Evolutionary conservation across 306 rosid species (phyloP).

Genomic region (Nissolia schottii): DNA sequence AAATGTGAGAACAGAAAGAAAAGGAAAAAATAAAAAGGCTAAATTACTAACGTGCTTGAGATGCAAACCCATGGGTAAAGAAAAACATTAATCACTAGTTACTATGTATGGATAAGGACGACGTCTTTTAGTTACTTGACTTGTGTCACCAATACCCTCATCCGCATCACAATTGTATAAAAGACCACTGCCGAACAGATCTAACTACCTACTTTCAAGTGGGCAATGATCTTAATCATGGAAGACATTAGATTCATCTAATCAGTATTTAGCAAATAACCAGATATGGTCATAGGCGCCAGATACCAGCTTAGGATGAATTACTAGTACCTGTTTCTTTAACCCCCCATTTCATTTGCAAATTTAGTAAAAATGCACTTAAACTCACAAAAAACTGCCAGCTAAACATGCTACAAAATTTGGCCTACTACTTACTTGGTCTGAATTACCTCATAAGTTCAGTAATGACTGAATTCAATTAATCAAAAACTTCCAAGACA

Average conservation of each 20-base stretch:
- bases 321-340: not conserved
- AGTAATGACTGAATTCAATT: not conserved
- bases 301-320: not conserved
- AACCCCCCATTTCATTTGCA: not conserved
- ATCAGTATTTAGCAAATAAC: too few species aligned
- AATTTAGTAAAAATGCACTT: conserved; percentile 9
- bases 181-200: too few species aligned
- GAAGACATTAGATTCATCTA: too few species aligned
- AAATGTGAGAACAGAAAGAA: conserved; percentile 10
- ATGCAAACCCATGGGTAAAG: too few species aligned
- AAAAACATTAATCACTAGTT: too few species aligned
- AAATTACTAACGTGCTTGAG: too few species aligned
- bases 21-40: not conserved
- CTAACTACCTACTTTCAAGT: not conserved
- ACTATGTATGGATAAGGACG: too few species aligned
- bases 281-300: too few species aligned
- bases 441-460: conserved; percentile 11
- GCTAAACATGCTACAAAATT: not conserved
- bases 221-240: too few species aligned
- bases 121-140: too few species aligned
- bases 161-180: too few species aligned
- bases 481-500: not conserved
- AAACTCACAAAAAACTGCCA: not conserved
- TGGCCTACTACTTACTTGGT: not conserved
- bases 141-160: too few species aligned